A percentile compares a stretch with the other conserved stretches of the same genome.
Evolutionary conservation across 2,329 filamentous ascomycete genomes (phyloP).

Genomic region (Fusarium metavorans): DNA sequence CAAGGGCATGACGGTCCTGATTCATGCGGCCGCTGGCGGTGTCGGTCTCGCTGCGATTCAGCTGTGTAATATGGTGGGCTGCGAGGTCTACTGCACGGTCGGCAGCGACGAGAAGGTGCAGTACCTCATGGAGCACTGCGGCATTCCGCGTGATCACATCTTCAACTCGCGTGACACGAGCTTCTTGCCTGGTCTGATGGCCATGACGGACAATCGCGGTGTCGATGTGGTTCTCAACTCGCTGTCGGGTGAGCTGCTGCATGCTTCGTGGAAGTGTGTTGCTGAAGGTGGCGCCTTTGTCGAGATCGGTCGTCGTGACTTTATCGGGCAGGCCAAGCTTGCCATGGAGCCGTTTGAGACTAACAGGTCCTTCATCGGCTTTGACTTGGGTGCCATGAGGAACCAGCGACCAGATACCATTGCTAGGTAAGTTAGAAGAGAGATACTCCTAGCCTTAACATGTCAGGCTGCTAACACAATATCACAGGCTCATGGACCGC

Average conservation of each 20-base stretch:
- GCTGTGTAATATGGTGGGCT: constrained; percentile 5
- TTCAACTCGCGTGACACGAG: constrained; percentile 12
- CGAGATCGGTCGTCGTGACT: constrained; percentile 13
- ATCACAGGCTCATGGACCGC: not conserved
- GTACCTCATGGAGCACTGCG: constrained; percentile 1
- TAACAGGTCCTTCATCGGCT: constrained; percentile 1
- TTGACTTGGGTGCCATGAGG: constrained; percentile 6
- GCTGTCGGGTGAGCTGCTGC: constrained; percentile 7
- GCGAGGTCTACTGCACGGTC: constrained; percentile 13
- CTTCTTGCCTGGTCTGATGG: constrained; percentile 2
- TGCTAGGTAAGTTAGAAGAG: not conserved
- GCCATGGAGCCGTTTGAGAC: not conserved
- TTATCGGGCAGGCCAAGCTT: not conserved
- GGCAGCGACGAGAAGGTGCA: constrained; percentile 6
- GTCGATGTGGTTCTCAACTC: constrained; percentile 6
- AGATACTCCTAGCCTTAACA: not conserved
- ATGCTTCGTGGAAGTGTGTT: constrained; percentile 10
- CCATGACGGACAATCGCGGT: not conserved
- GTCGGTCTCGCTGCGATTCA: constrained; percentile 49
- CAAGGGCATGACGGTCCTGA: constrained; percentile 45
- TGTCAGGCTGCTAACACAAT: too few species aligned
- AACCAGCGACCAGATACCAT: not conserved
- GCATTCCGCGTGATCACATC: constrained; percentile 14
- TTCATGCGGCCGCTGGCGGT: constrained; percentile 49
- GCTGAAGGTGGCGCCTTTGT: constrained; percentile 9